phyloP scores from a whole-genome alignment of 2,329 filamentous ascomycete species.

The Hypoxylon sp. region DNA sequence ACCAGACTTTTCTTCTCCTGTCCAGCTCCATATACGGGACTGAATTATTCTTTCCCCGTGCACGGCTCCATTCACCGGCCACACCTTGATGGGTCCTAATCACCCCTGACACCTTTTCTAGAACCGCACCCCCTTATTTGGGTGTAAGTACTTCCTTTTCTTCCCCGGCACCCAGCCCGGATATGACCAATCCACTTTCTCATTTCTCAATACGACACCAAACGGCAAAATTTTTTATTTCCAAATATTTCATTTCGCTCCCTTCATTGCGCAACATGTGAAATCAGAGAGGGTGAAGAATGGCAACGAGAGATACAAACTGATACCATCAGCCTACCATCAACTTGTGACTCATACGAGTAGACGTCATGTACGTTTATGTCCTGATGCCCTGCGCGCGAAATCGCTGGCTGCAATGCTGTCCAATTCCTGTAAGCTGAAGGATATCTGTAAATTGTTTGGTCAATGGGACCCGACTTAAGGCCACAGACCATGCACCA shows the following conservation, averaged over 20 bases:
- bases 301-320: constrained; percentile 26
- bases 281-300: constrained; percentile 20
- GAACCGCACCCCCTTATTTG: constrained; percentile 40
- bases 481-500: constrained; percentile 47
- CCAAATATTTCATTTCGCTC: constrained; percentile 42
- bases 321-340: constrained; percentile 36
- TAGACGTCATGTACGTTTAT: constrained; percentile 50
- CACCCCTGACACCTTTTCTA: constrained; percentile 39
- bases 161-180: constrained; percentile 36
- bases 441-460: constrained; percentile 45
- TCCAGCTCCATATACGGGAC: constrained; percentile 33
- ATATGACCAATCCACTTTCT: constrained; percentile 43
- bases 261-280: constrained; percentile 32
- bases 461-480: constrained; percentile 50
- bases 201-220: constrained; percentile 45
- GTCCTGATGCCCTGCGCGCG: constrained; percentile 52
- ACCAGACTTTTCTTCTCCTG: constrained; percentile 24
- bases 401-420: constrained; percentile 52
- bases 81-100: constrained; percentile 40
- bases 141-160: constrained; percentile 28
- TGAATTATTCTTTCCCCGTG: constrained; percentile 39
- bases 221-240: constrained; percentile 35
- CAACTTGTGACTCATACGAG: constrained; percentile 50
- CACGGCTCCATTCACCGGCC: constrained; percentile 42
- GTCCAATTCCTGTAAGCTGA: constrained; percentile 54